phyloP scores from a whole-genome alignment of 192 early-diverging fungal species.

The Backusella mclennaniae region DNA sequence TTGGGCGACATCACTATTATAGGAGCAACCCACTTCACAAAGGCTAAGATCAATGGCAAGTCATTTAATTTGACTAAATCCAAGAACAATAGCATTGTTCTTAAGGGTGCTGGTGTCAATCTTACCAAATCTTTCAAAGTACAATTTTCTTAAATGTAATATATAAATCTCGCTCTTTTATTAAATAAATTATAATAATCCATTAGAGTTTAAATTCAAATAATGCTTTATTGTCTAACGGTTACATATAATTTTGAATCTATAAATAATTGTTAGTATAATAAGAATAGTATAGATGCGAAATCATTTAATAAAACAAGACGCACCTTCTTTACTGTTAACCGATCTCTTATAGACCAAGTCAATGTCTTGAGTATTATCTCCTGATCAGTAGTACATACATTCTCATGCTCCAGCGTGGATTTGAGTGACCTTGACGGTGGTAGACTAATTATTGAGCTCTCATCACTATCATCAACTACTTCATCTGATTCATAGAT shows the following conservation, averaged over 20 bases:
- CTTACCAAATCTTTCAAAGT: slow-evolving; percentile 4
- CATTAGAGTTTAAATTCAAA: not conserved
- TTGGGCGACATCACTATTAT: slow-evolving; percentile 9
- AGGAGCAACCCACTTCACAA: slow-evolving; percentile 5
- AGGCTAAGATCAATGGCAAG: slow-evolving; percentile 8
- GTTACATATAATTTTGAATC: not conserved
- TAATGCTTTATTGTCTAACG: not conserved
- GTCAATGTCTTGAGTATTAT: not conserved
- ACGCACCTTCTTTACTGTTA: not conserved
- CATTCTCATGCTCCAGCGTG: not conserved
- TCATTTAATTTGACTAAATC: not conserved
- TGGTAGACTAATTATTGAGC: not conserved
- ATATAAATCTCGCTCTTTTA: not conserved
- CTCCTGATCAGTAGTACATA: not conserved
- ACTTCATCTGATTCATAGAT: not conserved
- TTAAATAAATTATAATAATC: not conserved
- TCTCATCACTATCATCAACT: not conserved
- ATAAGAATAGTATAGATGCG: not conserved
- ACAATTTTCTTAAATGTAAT: not conserved
- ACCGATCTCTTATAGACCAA: slow-evolving; percentile 6
- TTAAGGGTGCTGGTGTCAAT: not conserved
- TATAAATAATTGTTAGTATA: not conserved
- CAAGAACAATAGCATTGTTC: not conserved
- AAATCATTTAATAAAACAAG: not conserved
- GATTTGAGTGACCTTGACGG: not conserved